Percentiles rank a stretch among this genome's conserved stretches.
Evolutionary conservation across 2,329 filamentous ascomycete species (phyloP).

Genomic region (Fusarium begoniae): DNA sequence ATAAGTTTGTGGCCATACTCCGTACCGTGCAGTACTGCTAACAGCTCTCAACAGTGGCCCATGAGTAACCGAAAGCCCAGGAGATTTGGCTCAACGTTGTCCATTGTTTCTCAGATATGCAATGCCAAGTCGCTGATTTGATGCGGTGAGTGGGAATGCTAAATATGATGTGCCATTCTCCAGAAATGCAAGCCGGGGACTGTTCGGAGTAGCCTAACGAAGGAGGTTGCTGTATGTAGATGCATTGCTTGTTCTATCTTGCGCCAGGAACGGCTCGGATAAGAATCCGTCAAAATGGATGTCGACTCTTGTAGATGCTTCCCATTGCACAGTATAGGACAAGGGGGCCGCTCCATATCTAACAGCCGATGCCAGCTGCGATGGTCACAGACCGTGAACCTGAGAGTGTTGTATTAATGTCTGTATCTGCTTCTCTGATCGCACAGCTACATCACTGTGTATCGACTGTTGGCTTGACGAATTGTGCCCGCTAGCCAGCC

Average conservation of each 20-base stretch:
- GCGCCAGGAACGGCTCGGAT: conserved; percentile 8
- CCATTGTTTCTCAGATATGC: conserved; percentile 11
- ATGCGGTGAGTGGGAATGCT: conserved; percentile 21
- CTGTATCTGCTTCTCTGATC: conserved; percentile 5
- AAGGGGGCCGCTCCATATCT: not conserved
- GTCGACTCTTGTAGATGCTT: conserved; percentile 22
- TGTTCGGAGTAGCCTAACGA: conserved; percentile 4
- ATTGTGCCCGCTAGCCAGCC: conserved; percentile 13
- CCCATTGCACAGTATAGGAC: not conserved
- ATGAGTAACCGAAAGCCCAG: conserved; percentile 2
- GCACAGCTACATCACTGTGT: not conserved
- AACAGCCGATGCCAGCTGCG: not conserved
- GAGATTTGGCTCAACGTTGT: conserved; percentile 3
- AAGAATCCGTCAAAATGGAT: conserved; percentile 24
- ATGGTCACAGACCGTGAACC: not conserved
- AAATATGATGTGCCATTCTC: conserved; percentile 32
- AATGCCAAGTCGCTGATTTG: conserved; percentile 32
- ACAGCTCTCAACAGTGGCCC: not conserved
- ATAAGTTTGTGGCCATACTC: not conserved
- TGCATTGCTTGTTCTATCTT: not conserved
- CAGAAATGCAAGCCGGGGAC: conserved; percentile 30
- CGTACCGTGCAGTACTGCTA: conserved; percentile 4
- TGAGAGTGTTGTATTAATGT: conserved; percentile 16
- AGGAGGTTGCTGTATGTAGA: not conserved
- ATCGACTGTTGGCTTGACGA: conserved; percentile 19